A percentile compares a stretch with the other conserved stretches of the same genome.
Evolutionary conservation across 768 basidiomycete species (phyloP).

Genomic region (Glaciozyma martinii): DNA sequence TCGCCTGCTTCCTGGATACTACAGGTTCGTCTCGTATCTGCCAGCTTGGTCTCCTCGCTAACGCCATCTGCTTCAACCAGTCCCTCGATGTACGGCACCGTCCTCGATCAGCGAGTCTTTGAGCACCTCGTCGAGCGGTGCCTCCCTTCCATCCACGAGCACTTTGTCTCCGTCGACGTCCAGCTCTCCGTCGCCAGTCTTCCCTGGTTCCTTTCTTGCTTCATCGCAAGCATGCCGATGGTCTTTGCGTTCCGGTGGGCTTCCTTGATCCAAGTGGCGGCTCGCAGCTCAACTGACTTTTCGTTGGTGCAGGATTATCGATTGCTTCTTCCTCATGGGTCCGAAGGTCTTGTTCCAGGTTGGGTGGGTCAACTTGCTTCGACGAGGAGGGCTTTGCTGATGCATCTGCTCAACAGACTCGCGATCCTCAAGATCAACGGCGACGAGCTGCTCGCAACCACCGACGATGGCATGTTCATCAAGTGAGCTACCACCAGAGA

Average conservation of each 20-base stretch:
- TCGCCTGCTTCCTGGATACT: conserved; percentile 91
- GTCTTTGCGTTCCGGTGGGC: conserved; percentile 78
- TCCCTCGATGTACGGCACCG: conserved; percentile 95
- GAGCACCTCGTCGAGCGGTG: conserved; percentile 83
- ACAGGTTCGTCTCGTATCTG: conserved; percentile 53
- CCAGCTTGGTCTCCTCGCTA: neutral
- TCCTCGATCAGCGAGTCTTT: conserved; percentile 97
- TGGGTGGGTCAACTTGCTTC: conserved; percentile 51
- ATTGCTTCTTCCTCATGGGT: conserved; percentile 74
- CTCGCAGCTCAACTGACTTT: neutral
- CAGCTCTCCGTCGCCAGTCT: conserved; percentile 93
- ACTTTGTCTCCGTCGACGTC: conserved; percentile 83
- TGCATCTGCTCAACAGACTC: conserved; percentile 36
- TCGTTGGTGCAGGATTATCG: conserved; percentile 23
- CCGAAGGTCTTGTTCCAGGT: conserved; percentile 98
- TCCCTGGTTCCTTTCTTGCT: conserved; percentile 97
- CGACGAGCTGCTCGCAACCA: conserved; percentile 77
- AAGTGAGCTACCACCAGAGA: conserved; percentile 49
- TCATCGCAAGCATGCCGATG: conserved; percentile 51
- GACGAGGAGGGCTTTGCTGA: neutral
- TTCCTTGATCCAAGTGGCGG: neutral
- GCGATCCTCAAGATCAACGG: conserved; percentile 98
- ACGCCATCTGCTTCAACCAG: conserved; percentile 41
- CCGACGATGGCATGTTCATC: conserved; percentile 94
- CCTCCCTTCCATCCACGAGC: conserved; percentile 61